Evolutionary conservation across 2,329 filamentous ascomycete genomes (phyloP), one percentile per base, ranked within the genome.

Genomic region (Stagonosporopsis vannaccii): DNA sequence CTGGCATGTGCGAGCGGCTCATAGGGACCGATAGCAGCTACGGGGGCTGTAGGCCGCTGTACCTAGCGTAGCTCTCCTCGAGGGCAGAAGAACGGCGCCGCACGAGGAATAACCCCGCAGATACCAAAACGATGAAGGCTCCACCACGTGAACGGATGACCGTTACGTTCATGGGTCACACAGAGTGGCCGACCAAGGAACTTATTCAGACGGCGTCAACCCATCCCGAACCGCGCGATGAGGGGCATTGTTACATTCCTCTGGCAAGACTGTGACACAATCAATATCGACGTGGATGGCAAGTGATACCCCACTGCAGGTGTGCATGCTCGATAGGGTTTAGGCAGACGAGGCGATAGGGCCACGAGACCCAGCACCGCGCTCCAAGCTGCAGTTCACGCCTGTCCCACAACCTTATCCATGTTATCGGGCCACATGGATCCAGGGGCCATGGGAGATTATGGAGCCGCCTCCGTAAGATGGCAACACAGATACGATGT

Each of bases 381-480:
- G 60, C 57, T 54, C 48, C 59, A 56, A 62, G 54, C 62, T 68
- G 63, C 45, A 50, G 68, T 67, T 69, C 67, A 68, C 63, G 68
- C 63, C 62, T 59, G 56, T 41, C 56, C 48, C 58, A 13, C 61
- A 74, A 70, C 70, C 69, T 75, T 72, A 74, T 70, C 72, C 72
- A 70, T 63, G 55, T 58, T 35, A 23, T 58, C 59, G 72, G 71
- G 71, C 66, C 71, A 67, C 49, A 64, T 61, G 58, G 56, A 60
- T 60, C 65, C 65, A 69, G 68, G 70, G 65, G 69, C 69, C 65
- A 72, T 53, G 65, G 52, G 52, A 51, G 33, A 57, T 53, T 51
- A 51, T 22, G 44, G 30, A 41, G 26, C 50, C 3, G 7, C 33
- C 20, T 40, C 15, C 20, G 19, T 20, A 48, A 11, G 37, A 22